These are phyloP conservation scores for Scedosporium dehoogii DNA, from an alignment of 2,329 filamentous ascomycete species.

Conservation along the genomic window DNA sequence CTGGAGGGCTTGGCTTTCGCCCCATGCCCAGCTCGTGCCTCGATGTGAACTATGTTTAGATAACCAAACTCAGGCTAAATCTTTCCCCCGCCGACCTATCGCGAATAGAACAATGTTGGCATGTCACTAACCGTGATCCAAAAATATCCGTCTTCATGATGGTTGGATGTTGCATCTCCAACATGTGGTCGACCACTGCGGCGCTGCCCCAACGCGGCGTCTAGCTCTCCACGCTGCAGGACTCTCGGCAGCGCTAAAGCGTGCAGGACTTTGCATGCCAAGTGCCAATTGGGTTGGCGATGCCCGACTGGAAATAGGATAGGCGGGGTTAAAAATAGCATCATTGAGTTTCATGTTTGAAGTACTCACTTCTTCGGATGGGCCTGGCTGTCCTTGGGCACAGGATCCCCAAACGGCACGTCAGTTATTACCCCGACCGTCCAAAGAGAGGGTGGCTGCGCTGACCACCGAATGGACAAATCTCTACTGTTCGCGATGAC, in stretches of 20 bases:
- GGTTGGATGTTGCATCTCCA: no score
- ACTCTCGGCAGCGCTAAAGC: background rate
- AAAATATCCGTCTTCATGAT: background rate
- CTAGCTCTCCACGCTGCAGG: background rate
- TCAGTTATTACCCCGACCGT: no score
- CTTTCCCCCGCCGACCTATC: background rate
- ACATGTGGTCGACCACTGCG: background rate
- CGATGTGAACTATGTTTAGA: background rate
- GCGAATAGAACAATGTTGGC: background rate
- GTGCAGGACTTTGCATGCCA: background rate
- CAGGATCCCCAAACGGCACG: no score
- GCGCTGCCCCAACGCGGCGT: background rate
- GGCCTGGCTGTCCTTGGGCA: no score
- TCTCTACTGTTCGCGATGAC: no score
- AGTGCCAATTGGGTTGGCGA: background rate
- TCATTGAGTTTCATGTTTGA: no score
- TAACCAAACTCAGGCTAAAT: background rate
- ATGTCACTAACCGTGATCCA: background rate
- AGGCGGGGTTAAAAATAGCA: no score
- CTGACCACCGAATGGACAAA: no score
- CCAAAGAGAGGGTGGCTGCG: no score
- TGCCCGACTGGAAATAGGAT: background rate
- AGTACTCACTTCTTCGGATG: no score
- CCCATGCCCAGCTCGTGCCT: no score
- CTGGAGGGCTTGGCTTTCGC: no score